These are phyloP conservation scores for Chaetoceros muelleri DNA, from an alignment of 108 stramenopile species.

Conservation along the genomic window DNA sequence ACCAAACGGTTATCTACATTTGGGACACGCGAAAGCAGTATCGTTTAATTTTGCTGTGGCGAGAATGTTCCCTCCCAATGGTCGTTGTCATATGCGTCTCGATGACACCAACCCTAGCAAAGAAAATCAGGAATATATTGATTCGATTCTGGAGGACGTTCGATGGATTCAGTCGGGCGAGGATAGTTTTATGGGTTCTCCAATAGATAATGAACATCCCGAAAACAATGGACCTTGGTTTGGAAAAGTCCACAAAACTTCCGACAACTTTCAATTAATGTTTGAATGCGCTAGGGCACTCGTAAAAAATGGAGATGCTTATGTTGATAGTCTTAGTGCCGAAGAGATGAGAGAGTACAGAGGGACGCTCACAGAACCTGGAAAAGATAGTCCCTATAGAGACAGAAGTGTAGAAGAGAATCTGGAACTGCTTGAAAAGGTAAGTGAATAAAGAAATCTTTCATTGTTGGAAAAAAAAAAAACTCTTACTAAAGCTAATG, in stretches of 20 bases:
- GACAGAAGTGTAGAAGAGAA: conserved; percentile 59
- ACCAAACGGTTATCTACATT: conserved; percentile 97
- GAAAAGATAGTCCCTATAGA: conserved; percentile 73
- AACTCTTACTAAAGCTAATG: neutral
- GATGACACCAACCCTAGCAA: conserved; percentile 91
- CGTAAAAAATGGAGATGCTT: conserved; percentile 73
- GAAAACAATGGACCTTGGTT: conserved; percentile 52
- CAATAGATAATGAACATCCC: conserved; percentile 2
- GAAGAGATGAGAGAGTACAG: conserved; percentile 88
- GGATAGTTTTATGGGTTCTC: conserved; percentile 15
- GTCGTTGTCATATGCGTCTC: conserved; percentile 77
- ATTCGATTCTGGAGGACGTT: conserved; percentile 83
- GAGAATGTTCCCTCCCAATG: conserved; percentile 47
- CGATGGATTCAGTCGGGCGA: conserved; percentile 67
- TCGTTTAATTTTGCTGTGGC: conserved; percentile 81
- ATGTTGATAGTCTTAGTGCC: conserved; percentile 68
- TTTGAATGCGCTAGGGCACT: conserved; percentile 73
- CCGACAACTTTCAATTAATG: conserved; percentile 75
- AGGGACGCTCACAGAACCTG: conserved; percentile 76
- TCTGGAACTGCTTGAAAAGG: conserved; percentile 58
- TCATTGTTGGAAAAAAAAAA: conserved; percentile 1
- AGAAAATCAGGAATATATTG: conserved; percentile 77
- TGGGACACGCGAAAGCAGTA: conserved; percentile 98
- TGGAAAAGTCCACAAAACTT: conserved; percentile 61
- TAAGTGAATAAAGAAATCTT: conserved; percentile 12